A percentile compares a stretch with the other conserved stretches of the same genome.
These are phyloP conservation scores for Candida ortonii DNA, from an alignment of 805 yeast genomes.

Conservation along the genomic window DNA sequence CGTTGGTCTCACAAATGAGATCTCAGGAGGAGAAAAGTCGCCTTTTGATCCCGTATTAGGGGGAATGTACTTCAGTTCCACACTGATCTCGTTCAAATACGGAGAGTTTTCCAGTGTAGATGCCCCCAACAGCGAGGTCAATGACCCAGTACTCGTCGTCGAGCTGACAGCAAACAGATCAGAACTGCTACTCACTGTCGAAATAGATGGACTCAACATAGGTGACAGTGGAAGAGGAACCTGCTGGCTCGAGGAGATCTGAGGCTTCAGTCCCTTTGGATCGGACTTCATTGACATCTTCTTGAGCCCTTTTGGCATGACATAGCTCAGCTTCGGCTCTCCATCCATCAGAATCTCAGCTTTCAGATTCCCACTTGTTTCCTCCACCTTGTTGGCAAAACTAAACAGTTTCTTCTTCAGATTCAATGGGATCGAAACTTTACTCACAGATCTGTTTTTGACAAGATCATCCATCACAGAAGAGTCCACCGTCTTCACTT, in stretches of 20 bases:
- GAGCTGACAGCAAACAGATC: conserved; percentile 13
- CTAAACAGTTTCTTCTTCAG: conserved; percentile 17
- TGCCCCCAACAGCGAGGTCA: conserved; percentile 6
- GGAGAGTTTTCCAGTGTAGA: conserved; percentile 8
- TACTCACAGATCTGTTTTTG: not conserved
- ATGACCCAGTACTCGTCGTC: conserved; percentile 8
- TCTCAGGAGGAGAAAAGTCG: conserved; percentile 23
- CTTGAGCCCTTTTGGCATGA: conserved; percentile 19
- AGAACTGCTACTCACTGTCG: conserved; percentile 1
- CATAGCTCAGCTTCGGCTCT: conserved; percentile 14
- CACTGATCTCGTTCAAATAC: conserved; percentile 16
- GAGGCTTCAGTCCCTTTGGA: conserved; percentile 7
- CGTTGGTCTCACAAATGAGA: conserved; percentile 11
- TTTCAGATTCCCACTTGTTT: conserved; percentile 12
- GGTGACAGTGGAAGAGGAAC: conserved; percentile 14
- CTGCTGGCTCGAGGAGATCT: too few relatives aligned
- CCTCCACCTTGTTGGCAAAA: conserved; percentile 16
- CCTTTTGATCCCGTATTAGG: conserved; percentile 2
- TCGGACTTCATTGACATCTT: conserved; percentile 11
- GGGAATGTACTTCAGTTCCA: conserved; percentile 14
- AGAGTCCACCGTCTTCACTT: conserved; percentile 12
- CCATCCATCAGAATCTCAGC: conserved; percentile 6
- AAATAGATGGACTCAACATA: conserved; percentile 3
- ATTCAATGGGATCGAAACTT: conserved; percentile 12
- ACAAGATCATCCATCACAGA: conserved; percentile 2